Conservation (phyloP, 2,329 filamentous ascomycete species). For the Metarhizium anisopliae region DNA sequence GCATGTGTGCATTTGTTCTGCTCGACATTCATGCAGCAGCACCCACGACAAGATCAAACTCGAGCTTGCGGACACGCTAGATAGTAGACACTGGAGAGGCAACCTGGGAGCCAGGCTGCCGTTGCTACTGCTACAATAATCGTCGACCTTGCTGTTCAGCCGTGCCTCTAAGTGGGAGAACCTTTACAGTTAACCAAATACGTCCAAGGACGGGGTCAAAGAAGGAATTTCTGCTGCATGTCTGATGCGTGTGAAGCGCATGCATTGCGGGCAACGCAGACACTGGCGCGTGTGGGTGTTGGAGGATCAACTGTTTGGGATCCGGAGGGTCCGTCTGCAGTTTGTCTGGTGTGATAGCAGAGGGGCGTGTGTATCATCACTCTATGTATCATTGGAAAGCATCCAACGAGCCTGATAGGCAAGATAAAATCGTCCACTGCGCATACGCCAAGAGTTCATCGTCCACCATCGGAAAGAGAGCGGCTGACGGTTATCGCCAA, state of each 20-base stretch:
- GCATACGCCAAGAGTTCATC: neutral
- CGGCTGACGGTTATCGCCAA: neutral
- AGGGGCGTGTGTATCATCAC: neutral
- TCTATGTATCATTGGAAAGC: neutral
- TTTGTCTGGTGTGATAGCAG: neutral
- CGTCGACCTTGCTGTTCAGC: neutral
- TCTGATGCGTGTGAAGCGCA: conserved; percentile 5
- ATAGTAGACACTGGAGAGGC: neutral
- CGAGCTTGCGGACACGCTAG: neutral
- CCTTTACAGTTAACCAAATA: neutral
- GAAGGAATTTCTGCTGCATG: conserved; percentile 6
- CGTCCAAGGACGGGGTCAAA: conserved; percentile 1
- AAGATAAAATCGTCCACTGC: neutral
- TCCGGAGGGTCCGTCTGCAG: neutral
- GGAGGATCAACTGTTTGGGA: neutral
- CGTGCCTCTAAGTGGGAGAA: neutral
- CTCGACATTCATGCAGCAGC: neutral
- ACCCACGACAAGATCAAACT: neutral
- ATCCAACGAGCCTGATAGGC: too few species aligned
- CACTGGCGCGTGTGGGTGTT: neutral
- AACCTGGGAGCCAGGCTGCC: neutral
- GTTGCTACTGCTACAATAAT: neutral
- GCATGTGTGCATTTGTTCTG: neutral
- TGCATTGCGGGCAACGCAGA: conserved; percentile 4
- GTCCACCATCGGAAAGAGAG: neutral